Evolutionary conservation across 768 basidiomycete genomes (phyloP), one percentile per base, ranked within the genome.

Genomic region (Fomitopsis pulvina): DNA sequence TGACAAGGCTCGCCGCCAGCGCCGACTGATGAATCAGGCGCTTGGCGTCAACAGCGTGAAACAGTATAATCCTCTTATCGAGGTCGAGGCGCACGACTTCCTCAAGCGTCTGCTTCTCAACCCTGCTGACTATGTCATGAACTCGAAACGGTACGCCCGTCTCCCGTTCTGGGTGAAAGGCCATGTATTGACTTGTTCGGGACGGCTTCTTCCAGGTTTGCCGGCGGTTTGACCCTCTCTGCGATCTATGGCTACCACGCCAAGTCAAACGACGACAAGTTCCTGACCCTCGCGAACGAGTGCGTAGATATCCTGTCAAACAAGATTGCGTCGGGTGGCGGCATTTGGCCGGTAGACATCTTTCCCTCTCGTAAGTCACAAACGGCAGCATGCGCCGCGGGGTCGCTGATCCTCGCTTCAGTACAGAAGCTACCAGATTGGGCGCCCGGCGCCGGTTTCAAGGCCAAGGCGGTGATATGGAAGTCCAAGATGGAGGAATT

Each of bases 371-470:
- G 69, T 72, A 47, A 46, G 68, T 65, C 26, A 45, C 27, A 21
- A 26, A 48, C 47, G 46, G 54, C 46, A 52, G 55, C 64, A 73
- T 32, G 60, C 75, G 30, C 32, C 22, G 22, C 21, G 39, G 27
- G 16, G 22, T 43, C 8, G 34, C 37, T 27, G 32, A 8, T 24
- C 16, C 1, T 22, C 12, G 1, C 45, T 16, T 56, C 57, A 64
- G 71, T 88, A 56, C 74, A 72, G 58, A 61, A 77, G 55, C 59
- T 87, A 24, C 87, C 87, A 0, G 58, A 61, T 39, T 87, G 83
- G 81, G 67, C 78, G 41, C 87, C 87, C 20, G 85, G 85, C 10
- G 74, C 79, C 4, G 75, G 74, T 1, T 91, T 88, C 68, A 77
- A 79, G 61, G 65, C 67, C 18, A 82, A 81, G 51, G 83, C 85